Percentiles rank a stretch among this genome's conserved stretches.
Evolutionary conservation across 768 basidiomycete species (phyloP).

Genomic region (Tremella yokohamensis): DNA sequence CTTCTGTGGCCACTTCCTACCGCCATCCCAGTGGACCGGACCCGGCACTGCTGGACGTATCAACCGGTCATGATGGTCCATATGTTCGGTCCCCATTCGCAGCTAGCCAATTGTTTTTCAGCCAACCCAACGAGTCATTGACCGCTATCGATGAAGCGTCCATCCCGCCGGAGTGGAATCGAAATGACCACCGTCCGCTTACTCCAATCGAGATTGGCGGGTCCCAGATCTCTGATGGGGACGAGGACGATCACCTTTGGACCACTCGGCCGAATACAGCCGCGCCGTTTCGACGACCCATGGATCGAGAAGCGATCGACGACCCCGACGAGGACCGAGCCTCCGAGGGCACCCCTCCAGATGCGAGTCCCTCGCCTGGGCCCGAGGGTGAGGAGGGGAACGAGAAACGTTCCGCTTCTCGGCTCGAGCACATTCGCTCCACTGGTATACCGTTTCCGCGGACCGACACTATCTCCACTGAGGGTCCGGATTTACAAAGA

Average conservation of each 20-base stretch:
- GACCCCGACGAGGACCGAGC: neutral
- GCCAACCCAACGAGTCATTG: slow-evolving; percentile 36
- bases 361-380: neutral
- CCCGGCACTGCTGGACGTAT: slow-evolving; percentile 47
- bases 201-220: slow-evolving; percentile 22
- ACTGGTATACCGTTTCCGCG: slow-evolving; percentile 27
- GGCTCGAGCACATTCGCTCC: slow-evolving; percentile 9
- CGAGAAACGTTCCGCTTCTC: neutral
- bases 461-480: slow-evolving; percentile 35
- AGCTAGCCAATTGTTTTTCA: slow-evolving; percentile 76
- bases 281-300: slow-evolving; percentile 52
- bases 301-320: slow-evolving; percentile 45
- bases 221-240: slow-evolving; percentile 29
- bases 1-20: slow-evolving; percentile 62
- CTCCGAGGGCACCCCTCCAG: neutral
- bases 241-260: slow-evolving; percentile 35
- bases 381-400: neutral
- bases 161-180: slow-evolving; percentile 24
- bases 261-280: slow-evolving; percentile 37
- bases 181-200: slow-evolving; percentile 15
- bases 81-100: slow-evolving; percentile 82
- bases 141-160: slow-evolving; percentile 34
- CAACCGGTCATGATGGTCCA: slow-evolving; percentile 63
- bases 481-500: slow-evolving; percentile 22
- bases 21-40: slow-evolving; percentile 56